phyloP scores from a whole-genome alignment of 129 eudicot species.

The Escallonia rubra region DNA sequence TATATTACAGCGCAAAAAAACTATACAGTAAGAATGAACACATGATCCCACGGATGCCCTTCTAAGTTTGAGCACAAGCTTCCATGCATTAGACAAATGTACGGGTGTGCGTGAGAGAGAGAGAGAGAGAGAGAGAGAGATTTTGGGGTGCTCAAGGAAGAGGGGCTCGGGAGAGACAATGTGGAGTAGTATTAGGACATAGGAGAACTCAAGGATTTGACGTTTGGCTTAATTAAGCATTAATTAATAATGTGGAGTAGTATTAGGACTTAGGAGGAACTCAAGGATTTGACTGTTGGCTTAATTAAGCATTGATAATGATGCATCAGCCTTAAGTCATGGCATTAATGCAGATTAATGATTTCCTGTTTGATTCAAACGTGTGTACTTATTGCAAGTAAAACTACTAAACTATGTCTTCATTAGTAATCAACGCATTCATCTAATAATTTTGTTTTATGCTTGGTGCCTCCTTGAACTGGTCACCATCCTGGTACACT shows the following conservation, averaged over 20 bases:
- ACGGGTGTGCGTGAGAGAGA: not conserved
- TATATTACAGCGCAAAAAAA: too few species aligned
- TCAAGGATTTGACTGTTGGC: too few species aligned
- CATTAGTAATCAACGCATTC: too few species aligned
- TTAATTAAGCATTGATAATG: slow-evolving; percentile 14
- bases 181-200: not conserved
- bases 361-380: slow-evolving; percentile 4
- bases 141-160: not conserved
- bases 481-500: too few species aligned
- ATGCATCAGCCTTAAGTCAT: slow-evolving; percentile 13
- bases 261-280: not conserved
- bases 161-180: not conserved
- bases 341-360: slow-evolving; percentile 11
- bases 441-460: too few species aligned
- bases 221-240: not conserved
- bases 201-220: not conserved
- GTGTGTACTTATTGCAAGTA: not conserved
- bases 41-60: too few species aligned
- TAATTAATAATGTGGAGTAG: not conserved
- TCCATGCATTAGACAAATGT: too few species aligned
- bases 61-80: too few species aligned
- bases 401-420: not conserved
- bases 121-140: not conserved
- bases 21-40: too few species aligned
- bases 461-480: too few species aligned